These are phyloP conservation scores for Tylopilus felleus DNA, from an alignment of 768 basidiomycete species.

Conservation along the genomic window DNA sequence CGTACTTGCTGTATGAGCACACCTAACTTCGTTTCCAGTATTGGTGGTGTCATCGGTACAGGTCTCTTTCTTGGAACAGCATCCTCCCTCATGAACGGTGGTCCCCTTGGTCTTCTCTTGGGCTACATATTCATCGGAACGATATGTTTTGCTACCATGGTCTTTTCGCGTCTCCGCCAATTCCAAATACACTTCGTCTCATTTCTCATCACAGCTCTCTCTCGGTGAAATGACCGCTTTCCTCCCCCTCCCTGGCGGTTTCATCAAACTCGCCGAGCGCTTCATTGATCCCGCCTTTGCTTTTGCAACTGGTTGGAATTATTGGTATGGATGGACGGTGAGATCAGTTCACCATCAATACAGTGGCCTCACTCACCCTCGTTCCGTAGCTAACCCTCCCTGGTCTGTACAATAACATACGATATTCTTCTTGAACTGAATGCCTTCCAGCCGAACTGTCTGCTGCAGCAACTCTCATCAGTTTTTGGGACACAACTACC, in stretches of 20 bases:
- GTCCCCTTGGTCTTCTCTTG: constrained; percentile 46
- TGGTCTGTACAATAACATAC: constrained; percentile 9
- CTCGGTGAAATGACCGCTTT: constrained; percentile 47
- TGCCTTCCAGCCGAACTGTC: constrained; percentile 40
- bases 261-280: constrained; percentile 45
- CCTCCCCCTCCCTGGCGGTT: constrained; percentile 44
- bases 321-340: constrained; percentile 40
- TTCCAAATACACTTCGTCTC: not conserved
- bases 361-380: constrained; percentile 1
- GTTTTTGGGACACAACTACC: constrained; percentile 41
- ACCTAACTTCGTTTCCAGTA: constrained; percentile 11
- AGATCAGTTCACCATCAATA: not conserved
- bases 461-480: constrained; percentile 49
- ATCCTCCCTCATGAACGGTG: constrained; percentile 37
- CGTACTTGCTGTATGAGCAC: no score
- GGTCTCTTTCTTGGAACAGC: constrained; percentile 36
- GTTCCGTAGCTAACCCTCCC: constrained; percentile 23
- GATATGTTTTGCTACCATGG: constrained; percentile 40
- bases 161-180: not conserved
- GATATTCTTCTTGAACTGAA: constrained; percentile 1
- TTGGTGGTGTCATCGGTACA: constrained; percentile 42
- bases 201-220: constrained; percentile 22
- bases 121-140: constrained; percentile 38
- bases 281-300: constrained; percentile 46
- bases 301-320: constrained; percentile 43